Evolutionary conservation across 169 alveolate species (phyloP), one percentile per base, ranked within the genome.

Genomic region (Nephromyces sp.): DNA sequence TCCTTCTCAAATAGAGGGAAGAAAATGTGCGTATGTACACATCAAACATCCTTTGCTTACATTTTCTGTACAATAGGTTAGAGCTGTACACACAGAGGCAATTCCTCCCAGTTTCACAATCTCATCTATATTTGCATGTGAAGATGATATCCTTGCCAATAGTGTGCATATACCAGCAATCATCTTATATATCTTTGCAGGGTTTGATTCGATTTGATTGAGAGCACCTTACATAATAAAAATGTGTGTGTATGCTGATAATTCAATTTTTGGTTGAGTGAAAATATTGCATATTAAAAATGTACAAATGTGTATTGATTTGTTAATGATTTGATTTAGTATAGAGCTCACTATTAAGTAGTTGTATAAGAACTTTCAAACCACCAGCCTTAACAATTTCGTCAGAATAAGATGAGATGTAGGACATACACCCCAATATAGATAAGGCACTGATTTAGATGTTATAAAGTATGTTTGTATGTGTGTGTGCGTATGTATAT

Each of bases 311-410:
- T n/a, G n/a, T n/a, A n/a, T n/a, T n/a, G n/a, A n/a, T n/a, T n/a
- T n/a, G n/a, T n/a, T n/a, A n/a, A n/a, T n/a, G n/a, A n/a, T n/a
- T n/a, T n/a, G n/a, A n/a, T n/a, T n/a, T n/a, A n/a, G n/a, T n/a
- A n/a, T 15, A 15, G 57, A 43, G n/a, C 57, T 92, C 92, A 66
- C 90, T 88, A 71, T 89, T 88, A 52, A 92, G 80, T 53, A 91
- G 82, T 69, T 92, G 93, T 8, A 91, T 82, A 57, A 92, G 83
- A 68, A 92, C 75, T 3, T 92, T 91, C 43, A 90, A 76, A 61
- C 93, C 96, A 29, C 95, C 95, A 27, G 89, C 89, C 78, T 89
- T 75, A 32, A 90, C 95, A 29, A 92, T 85, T 79, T 90, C 92
- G 62, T 88, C 94, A 32, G 95, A 86, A 61, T 88, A 84, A 1